Evolutionary conservation across 2,329 filamentous ascomycete species (phyloP).

Genomic region (Fusarium cicatricum): DNA sequence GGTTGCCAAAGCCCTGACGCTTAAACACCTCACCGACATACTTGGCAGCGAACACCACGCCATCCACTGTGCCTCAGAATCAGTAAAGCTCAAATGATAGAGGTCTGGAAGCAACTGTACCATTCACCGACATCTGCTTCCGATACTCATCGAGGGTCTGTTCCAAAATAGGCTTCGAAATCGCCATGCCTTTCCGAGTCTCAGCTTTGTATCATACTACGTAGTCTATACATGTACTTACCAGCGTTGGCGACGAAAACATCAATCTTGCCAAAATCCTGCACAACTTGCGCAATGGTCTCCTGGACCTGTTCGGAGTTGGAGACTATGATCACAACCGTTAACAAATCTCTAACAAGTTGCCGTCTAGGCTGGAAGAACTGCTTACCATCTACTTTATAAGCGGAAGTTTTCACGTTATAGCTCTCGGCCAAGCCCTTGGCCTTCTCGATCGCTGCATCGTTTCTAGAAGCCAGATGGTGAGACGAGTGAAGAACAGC

Average conservation of each 20-base stretch:
- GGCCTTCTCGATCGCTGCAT: conserved; percentile 48
- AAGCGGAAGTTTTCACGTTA: conserved; percentile 50
- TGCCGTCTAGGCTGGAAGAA: background rate
- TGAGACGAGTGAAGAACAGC: too few species aligned
- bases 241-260: conserved; percentile 41
- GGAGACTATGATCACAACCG: conserved; percentile 46
- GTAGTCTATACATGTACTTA: conserved; percentile 37
- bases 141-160: conserved; percentile 60
- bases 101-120: conserved; percentile 38
- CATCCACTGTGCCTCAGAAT: conserved; percentile 52
- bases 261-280: conserved; percentile 39
- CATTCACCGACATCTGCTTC: conserved; percentile 61
- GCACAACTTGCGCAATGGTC: conserved; percentile 24
- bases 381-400: conserved; percentile 52
- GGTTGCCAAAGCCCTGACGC: conserved; percentile 53
- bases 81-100: background rate
- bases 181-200: conserved; percentile 36
- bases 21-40: conserved; percentile 54
- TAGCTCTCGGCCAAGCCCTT: conserved; percentile 46
- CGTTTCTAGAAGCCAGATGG: conserved; percentile 30
- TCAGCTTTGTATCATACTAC: conserved; percentile 11
- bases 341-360: background rate
- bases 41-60: conserved; percentile 55
- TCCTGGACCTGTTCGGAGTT: conserved; percentile 43
- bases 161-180: conserved; percentile 64